Conservation (phyloP, 2,329 filamentous ascomycete genomes). For the Cyanodermella asteris region DNA sequence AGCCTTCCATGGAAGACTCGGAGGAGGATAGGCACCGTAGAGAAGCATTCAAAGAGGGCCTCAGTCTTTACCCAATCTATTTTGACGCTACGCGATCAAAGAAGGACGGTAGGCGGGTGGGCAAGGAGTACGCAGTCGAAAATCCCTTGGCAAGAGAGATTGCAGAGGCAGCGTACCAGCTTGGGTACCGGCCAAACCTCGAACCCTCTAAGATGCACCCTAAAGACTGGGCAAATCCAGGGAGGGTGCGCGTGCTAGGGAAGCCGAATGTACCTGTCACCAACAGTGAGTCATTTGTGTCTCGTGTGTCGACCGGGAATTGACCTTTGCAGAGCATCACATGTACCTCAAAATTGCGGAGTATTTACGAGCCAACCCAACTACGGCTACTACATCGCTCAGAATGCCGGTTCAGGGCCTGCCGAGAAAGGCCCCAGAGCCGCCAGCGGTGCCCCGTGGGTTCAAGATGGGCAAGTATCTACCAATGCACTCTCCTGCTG, state of each 20-base stretch:
- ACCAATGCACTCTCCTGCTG: conserved; percentile 68
- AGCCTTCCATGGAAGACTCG: conserved; percentile 13
- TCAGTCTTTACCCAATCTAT: conserved; percentile 88
- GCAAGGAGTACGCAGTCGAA: conserved; percentile 45
- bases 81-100: conserved; percentile 61
- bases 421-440: conserved; percentile 37
- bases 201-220: conserved; percentile 86
- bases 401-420: conserved; percentile 52
- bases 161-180: conserved; percentile 55
- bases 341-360: conserved; percentile 61
- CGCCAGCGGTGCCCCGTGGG: conserved; percentile 56
- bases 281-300: conserved; percentile 32
- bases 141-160: conserved; percentile 83
- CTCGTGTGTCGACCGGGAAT: conserved; percentile 6
- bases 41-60: conserved; percentile 48
- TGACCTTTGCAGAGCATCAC: conserved; percentile 46
- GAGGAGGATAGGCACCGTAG: conserved; percentile 26
- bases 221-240: conserved; percentile 94
- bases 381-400: conserved; percentile 48
- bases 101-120: conserved; percentile 62
- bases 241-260: conserved; percentile 60
- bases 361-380: conserved; percentile 59
- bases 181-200: conserved; percentile 54
- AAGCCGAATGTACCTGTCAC: conserved; percentile 35
- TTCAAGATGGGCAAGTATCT: conserved; percentile 78